These are phyloP conservation scores for Erysimum cheiranthoides DNA, from an alignment of 345 rosid species.

Conservation along the genomic window DNA sequence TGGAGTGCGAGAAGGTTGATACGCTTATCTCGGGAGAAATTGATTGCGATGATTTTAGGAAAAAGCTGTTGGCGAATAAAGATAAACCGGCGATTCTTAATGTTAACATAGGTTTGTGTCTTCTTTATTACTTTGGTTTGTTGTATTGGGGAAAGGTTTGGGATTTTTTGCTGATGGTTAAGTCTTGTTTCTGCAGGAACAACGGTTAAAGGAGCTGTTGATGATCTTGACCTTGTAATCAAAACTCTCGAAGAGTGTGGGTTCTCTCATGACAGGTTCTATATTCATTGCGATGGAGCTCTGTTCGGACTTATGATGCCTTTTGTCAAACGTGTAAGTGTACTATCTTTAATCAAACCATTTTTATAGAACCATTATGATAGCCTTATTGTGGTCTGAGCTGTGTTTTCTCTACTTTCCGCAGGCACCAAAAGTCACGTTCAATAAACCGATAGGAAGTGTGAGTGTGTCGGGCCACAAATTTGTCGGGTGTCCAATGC, in stretches of 20 bases:
- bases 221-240: slow-evolving; percentile 95
- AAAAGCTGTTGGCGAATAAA: slow-evolving; percentile 73
- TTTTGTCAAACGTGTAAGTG: slow-evolving; percentile 84
- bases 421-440: slow-evolving; percentile 92
- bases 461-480: slow-evolving; percentile 96
- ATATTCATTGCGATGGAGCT: slow-evolving; percentile 99
- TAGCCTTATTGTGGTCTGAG: background rate
- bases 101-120: slow-evolving; percentile 77
- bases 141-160: background rate
- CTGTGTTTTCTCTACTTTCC: background rate
- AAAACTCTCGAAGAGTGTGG: slow-evolving; percentile 88
- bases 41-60: slow-evolving; percentile 75
- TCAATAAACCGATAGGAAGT: slow-evolving; percentile 95
- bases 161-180: background rate
- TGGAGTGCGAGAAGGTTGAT: slow-evolving; percentile 83
- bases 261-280: slow-evolving; percentile 73
- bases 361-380: too few relatives aligned
- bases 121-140: slow-evolving; percentile 9
- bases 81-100: slow-evolving; percentile 93
- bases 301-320: slow-evolving; percentile 99
- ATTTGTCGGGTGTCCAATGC: slow-evolving; percentile 98
- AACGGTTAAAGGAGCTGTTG: slow-evolving; percentile 97
- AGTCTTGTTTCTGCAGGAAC: slow-evolving; percentile 60
- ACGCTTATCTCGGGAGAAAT: slow-evolving; percentile 87
- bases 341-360: background rate